Base-by-base conservation (phyloP, 1,139 yeast genomes). In the Petasospora rhodanensis region DNA sequence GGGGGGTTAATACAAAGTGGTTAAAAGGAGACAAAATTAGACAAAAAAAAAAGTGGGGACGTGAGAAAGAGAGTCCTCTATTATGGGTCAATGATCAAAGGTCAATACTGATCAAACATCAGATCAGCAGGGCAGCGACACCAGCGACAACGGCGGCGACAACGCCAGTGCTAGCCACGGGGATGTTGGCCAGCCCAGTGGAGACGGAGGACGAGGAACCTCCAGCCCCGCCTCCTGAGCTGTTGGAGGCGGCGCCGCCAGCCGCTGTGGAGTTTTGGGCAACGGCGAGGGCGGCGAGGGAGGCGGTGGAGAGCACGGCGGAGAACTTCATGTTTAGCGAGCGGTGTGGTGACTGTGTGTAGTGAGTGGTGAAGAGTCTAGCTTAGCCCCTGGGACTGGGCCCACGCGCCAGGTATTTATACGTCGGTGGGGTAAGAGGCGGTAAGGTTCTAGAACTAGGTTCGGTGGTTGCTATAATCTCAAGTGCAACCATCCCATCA, bases 41-140 rank as follows among this genome's bases (percentile, higher is more conserved):
- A n/a, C n/a, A n/a, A n/a, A n/a, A n/a, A n/a, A n/a, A n/a, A n/a
- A n/a, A n/a, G n/a, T n/a, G n/a, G n/a, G n/a, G n/a, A n/a, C n/a
- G n/a, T n/a, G n/a, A n/a, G n/a, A n/a, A n/a, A n/a, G n/a, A n/a
- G n/a, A n/a, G n/a, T n/a, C n/a, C n/a, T n/a, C n/a, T n/a, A n/a
- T n/a, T n/a, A n/a, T n/a, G n/a, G n/a, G n/a, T n/a, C n/a, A n/a
- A n/a, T n/a, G n/a, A n/a, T n/a, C n/a, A n/a, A n/a, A n/a, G n/a
- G n/a, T n/a, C n/a, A n/a, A n/a, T n/a, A n/a, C n/a, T n/a, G n/a
- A n/a, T n/a, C n/a, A n/a, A n/a, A n/a, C n/a, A n/a, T 18, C 19
- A 38, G 15, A 48, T 26, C 33, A 48, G 24, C n/a, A 46, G 31
- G 14, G 50, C 52, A 41, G 37, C 46, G 18, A 31, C 40, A 28